Conservation (phyloP, 73 alveolate genomes). For the Paramecium tetraurelia region DNA sequence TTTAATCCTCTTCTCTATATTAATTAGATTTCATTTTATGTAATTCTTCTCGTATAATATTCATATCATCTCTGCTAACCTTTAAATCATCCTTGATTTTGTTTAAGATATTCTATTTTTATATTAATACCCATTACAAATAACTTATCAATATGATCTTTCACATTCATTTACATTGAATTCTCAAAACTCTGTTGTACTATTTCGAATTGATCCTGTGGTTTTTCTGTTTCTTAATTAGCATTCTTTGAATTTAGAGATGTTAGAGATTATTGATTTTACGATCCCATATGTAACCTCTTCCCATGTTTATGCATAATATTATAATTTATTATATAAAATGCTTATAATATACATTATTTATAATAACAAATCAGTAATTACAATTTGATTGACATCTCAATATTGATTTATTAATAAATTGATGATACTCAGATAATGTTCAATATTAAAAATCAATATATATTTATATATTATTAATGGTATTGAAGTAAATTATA, state of each 20-base stretch:
- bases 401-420: background rate
- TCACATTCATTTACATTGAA: slow-evolving; percentile 5
- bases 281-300: background rate
- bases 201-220: background rate
- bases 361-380: background rate
- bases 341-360: background rate
- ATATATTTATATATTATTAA: background rate
- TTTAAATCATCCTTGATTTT: slow-evolving; percentile 37
- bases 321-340: background rate
- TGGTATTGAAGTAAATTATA: background rate
- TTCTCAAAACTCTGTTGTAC: background rate
- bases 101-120: background rate
- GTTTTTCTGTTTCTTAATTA: background rate
- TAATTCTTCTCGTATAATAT: background rate
- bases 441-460: background rate
- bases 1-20: slow-evolving; percentile 13
- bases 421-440: background rate
- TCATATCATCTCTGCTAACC: slow-evolving; percentile 23
- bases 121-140: background rate
- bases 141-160: slow-evolving; percentile 46
- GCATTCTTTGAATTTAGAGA: background rate
- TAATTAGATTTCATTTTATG: background rate
- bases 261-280: background rate
- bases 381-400: background rate
- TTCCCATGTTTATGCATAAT: slow-evolving; percentile 31